Evolutionary conservation across 2,329 filamentous ascomycete genomes (phyloP).

Genomic region (Setomelanomma holmii): DNA sequence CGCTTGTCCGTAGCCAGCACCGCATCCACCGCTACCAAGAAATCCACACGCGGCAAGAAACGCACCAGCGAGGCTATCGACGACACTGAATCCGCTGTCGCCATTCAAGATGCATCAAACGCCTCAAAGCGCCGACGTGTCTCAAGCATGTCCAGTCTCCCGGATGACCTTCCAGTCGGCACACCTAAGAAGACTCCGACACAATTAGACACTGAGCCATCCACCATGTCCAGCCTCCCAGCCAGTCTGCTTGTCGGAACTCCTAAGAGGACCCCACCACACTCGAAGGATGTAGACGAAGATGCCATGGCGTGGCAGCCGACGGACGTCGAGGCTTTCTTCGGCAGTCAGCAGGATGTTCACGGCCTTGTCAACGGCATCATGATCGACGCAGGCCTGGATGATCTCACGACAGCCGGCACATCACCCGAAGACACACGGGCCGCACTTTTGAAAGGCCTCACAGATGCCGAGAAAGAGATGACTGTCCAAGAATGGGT

Average conservation of each 20-base stretch:
- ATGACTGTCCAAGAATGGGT: constrained; percentile 98
- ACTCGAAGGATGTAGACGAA: not conserved
- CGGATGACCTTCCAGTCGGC: constrained; percentile 10
- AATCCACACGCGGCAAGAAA: constrained; percentile 20
- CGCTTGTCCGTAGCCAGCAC: not conserved
- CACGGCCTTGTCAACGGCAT: constrained; percentile 34
- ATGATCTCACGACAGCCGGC: constrained; percentile 30
- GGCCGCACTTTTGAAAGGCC: constrained; percentile 61
- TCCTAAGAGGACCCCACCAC: constrained; percentile 1
- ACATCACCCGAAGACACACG: constrained; percentile 50
- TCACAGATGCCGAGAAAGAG: constrained; percentile 78
- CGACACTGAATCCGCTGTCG: not conserved
- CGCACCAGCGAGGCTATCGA: constrained; percentile 22
- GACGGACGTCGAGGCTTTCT: constrained; percentile 77
- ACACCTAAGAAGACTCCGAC: constrained; percentile 23
- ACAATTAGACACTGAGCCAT: not conserved
- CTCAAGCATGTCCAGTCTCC: constrained; percentile 25
- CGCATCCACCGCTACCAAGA: constrained; percentile 5
- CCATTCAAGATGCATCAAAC: constrained; percentile 23
- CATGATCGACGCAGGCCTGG: constrained; percentile 39
- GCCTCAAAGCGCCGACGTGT: constrained; percentile 11
- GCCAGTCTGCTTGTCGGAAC: not conserved
- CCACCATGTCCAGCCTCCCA: constrained; percentile 7
- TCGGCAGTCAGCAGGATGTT: constrained; percentile 50
- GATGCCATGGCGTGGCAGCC: constrained; percentile 65